Evolutionary conservation across 441 rosid genomes (phyloP).

Genomic region (Bocquillonia castaneifolia): DNA sequence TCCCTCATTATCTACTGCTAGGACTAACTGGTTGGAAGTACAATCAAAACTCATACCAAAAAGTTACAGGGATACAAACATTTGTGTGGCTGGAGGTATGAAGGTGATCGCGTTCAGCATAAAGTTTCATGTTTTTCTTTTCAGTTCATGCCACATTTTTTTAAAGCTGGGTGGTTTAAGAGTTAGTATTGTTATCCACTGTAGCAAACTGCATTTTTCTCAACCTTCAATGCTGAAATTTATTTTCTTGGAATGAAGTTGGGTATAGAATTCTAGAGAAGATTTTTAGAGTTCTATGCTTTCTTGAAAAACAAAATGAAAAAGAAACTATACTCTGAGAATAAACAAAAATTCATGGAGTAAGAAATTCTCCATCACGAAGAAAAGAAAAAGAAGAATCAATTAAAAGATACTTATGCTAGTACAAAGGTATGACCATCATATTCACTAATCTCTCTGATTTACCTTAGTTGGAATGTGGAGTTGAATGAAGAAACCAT

Average conservation of each 20-base stretch:
- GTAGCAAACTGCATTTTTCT: neutral
- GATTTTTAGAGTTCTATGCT: neutral
- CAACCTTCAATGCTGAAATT: neutral
- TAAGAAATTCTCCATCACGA: neutral
- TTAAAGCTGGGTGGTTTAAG: neutral
- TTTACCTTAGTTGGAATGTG: neutral
- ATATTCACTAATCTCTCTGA: too few relatives aligned
- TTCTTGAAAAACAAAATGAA: neutral
- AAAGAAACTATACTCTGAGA: neutral
- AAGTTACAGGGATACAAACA: constrained; percentile 61
- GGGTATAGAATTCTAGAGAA: neutral
- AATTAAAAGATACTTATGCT: neutral
- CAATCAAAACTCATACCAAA: constrained; percentile 74
- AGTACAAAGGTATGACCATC: neutral
- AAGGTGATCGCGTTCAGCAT: constrained; percentile 36
- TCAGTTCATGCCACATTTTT: neutral
- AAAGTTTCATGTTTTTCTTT: constrained; percentile 9
- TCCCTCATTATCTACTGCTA: constrained; percentile 67
- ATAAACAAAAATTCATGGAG: neutral
- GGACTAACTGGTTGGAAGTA: constrained; percentile 93
- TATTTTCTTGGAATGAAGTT: neutral
- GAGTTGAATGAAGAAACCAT: neutral
- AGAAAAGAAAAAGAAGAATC: neutral
- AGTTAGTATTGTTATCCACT: constrained; percentile 1
- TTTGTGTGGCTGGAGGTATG: constrained; percentile 99